Conservation (phyloP, 2,329 filamentous ascomycete genomes). For the Colletotrichum karsti region DNA sequence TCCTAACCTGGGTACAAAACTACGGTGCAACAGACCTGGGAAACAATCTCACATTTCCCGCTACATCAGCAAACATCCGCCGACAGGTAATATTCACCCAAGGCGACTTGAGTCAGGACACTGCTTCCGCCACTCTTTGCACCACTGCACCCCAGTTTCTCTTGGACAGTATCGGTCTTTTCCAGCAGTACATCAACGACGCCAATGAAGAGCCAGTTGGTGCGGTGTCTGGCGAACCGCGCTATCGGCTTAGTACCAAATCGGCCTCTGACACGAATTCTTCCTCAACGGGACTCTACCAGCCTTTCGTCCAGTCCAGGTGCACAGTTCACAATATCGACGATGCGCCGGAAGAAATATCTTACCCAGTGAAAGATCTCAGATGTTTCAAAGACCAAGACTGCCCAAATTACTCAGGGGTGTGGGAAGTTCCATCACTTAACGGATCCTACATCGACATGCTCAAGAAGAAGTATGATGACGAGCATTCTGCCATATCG, state of each 20-base stretch:
- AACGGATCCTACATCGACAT: not conserved
- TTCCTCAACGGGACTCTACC: too few species aligned
- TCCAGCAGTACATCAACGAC: too few species aligned
- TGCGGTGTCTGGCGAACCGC: too few species aligned
- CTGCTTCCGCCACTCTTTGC: not conserved
- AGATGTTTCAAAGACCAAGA: not conserved
- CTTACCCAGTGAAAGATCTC: not conserved
- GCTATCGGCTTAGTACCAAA: too few species aligned
- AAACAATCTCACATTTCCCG: not conserved
- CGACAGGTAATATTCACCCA: not conserved
- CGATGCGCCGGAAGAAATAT: not conserved
- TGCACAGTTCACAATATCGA: not conserved
- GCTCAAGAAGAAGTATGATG: not conserved
- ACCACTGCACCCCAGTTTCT: not conserved
- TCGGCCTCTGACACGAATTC: too few species aligned
- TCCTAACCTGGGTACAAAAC: not conserved
- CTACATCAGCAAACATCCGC: not conserved
- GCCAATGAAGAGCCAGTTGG: too few species aligned
- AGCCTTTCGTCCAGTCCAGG: conserved; percentile 7
- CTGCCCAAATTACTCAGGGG: not conserved
- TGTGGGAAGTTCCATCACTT: not conserved
- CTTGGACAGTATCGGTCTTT: not conserved
- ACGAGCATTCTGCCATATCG: not conserved
- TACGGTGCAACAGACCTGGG: not conserved
- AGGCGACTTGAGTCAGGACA: too few species aligned